Percentiles rank a stretch among this genome's conserved stretches.
Evolutionary conservation across 192 early-diverging fungal species (phyloP).

Genomic region (Umbelopsis sp.): DNA sequence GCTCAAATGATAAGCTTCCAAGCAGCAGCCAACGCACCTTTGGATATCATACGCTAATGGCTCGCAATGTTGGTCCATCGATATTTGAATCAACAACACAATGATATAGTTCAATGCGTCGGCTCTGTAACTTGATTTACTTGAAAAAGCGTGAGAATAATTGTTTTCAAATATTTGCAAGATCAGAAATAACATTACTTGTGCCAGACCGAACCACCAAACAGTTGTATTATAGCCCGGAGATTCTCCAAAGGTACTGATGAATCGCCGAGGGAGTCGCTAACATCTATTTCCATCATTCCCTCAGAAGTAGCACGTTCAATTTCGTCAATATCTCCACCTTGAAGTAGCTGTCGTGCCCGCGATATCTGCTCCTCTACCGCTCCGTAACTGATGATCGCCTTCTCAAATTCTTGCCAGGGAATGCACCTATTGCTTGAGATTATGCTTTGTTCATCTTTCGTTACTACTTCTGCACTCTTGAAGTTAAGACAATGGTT

Average conservation of each 20-base stretch:
- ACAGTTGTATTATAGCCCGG: background rate
- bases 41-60: background rate
- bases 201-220: constrained; percentile 1
- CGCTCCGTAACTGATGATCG: background rate
- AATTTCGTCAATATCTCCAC: background rate
- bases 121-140: background rate
- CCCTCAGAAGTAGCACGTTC: background rate
- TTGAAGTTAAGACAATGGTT: too few relatives aligned
- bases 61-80: background rate
- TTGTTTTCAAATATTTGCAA: background rate
- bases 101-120: background rate
- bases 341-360: background rate
- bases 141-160: background rate
- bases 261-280: background rate
- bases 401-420: constrained; percentile 11
- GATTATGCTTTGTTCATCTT: too few relatives aligned
- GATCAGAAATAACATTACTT: background rate
- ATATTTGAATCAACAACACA: background rate
- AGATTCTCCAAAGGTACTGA: background rate
- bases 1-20: background rate
- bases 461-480: too few relatives aligned
- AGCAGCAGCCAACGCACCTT: background rate
- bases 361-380: background rate
- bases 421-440: background rate
- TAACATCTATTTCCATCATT: background rate